Evolutionary conservation across 1,139 yeast genomes (phyloP).

Genomic region (Geotrichum candidum): DNA sequence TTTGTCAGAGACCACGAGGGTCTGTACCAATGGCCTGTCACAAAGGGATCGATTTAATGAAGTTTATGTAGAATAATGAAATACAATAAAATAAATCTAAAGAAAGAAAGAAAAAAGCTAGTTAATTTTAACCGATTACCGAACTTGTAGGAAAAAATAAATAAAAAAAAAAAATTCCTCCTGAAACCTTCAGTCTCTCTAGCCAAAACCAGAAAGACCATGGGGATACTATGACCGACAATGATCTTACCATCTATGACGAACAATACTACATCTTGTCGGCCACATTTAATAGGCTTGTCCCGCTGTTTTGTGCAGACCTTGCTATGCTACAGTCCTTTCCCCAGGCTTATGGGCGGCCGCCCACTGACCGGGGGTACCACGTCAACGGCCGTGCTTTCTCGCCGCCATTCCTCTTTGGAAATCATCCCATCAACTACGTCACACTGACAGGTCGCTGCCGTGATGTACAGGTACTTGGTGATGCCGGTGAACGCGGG

Average conservation of each 20-base stretch:
- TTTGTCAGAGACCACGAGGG: constrained; percentile 48
- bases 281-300: constrained; percentile 24
- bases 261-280: constrained; percentile 19
- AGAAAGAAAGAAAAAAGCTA: neutral
- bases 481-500: neutral
- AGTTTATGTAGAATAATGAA: neutral
- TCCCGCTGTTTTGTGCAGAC: constrained; percentile 22
- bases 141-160: neutral
- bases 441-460: constrained; percentile 26
- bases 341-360: constrained; percentile 12
- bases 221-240: neutral
- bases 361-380: neutral
- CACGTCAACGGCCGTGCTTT: neutral
- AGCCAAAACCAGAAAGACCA: neutral
- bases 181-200: neutral
- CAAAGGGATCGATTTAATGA: constrained; percentile 19
- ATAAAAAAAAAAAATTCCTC: neutral
- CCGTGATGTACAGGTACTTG: constrained; percentile 9
- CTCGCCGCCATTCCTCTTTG: constrained; percentile 22
- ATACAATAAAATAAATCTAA: neutral
- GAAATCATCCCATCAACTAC: constrained; percentile 28
- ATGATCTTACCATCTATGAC: constrained; percentile 14
- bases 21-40: constrained; percentile 30
- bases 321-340: constrained; percentile 16
- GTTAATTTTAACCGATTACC: neutral